Evolutionary conservation across 495 filamentous ascomycete species (phyloP).

Genomic region (Aspergillus conjunctus): DNA sequence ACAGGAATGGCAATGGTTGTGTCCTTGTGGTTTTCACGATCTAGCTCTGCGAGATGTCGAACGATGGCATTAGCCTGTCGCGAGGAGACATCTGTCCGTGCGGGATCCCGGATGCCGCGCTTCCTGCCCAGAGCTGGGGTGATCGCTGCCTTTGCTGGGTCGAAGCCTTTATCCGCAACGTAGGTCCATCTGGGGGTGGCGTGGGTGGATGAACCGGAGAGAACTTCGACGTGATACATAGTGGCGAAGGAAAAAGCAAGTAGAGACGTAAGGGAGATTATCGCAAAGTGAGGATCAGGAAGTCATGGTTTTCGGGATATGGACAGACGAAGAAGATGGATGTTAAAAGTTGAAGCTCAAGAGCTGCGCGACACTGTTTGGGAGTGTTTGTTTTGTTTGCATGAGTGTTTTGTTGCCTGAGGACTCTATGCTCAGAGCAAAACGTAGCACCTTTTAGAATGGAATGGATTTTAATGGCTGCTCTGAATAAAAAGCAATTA

Average conservation of each 20-base stretch:
- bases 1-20: conserved; percentile 66
- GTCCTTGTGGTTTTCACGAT: conserved; percentile 75
- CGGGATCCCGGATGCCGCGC: conserved; percentile 60
- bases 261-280: background rate
- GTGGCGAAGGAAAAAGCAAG: background rate
- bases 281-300: background rate
- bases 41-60: conserved; percentile 76
- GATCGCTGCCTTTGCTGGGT: conserved; percentile 60
- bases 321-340: too few relatives aligned
- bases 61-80: conserved; percentile 75
- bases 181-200: conserved; percentile 85
- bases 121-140: conserved; percentile 62
- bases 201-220: conserved; percentile 67
- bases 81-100: conserved; percentile 64
- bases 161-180: conserved; percentile 72
- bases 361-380: background rate
- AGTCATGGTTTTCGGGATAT: too few relatives aligned
- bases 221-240: conserved; percentile 72
- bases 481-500: too few relatives aligned
- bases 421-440: background rate
- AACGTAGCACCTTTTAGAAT: background rate
- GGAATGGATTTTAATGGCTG: background rate
- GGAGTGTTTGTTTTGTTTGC: conserved; percentile 10
- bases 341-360: background rate
- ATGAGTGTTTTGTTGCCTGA: background rate